Conservation (phyloP, 306 rosid genomes). For the Quercus variabilis region DNA sequence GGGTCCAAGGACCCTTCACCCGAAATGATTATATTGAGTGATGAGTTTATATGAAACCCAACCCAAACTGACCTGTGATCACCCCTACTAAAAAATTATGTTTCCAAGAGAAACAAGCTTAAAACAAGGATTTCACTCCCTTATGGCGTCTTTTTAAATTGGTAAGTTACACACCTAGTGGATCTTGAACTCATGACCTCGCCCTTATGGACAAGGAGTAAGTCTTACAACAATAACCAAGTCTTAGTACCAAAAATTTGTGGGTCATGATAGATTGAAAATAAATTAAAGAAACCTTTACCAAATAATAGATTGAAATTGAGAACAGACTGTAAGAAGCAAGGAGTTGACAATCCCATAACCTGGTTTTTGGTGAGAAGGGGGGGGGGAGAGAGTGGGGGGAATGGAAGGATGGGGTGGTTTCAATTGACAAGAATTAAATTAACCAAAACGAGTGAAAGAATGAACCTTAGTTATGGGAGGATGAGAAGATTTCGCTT, state of each 20-base stretch:
- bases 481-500: constrained; percentile 46
- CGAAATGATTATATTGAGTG: too few relatives aligned
- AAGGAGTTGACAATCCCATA: neutral
- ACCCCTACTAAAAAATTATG: neutral
- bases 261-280: too few relatives aligned
- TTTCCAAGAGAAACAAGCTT: neutral
- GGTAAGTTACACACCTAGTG: too few relatives aligned
- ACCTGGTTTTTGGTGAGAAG: neutral
- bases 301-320: neutral
- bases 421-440: neutral
- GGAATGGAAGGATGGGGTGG: neutral
- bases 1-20: too few relatives aligned
- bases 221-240: too few relatives aligned
- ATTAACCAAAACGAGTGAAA: neutral
- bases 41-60: too few relatives aligned
- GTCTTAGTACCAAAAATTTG: too few relatives aligned
- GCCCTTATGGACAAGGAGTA: too few relatives aligned
- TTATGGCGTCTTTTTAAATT: neutral
- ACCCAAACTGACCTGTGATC: too few relatives aligned
- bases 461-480: constrained; percentile 60
- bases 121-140: neutral
- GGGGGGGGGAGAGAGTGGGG: too few relatives aligned
- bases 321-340: neutral
- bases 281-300: neutral
- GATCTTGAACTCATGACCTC: too few relatives aligned